A percentile compares a stretch with the other conserved stretches of the same genome.
Conservation (phyloP, 805 yeast species). For the Wickerhamiella sergipiensis region DNA sequence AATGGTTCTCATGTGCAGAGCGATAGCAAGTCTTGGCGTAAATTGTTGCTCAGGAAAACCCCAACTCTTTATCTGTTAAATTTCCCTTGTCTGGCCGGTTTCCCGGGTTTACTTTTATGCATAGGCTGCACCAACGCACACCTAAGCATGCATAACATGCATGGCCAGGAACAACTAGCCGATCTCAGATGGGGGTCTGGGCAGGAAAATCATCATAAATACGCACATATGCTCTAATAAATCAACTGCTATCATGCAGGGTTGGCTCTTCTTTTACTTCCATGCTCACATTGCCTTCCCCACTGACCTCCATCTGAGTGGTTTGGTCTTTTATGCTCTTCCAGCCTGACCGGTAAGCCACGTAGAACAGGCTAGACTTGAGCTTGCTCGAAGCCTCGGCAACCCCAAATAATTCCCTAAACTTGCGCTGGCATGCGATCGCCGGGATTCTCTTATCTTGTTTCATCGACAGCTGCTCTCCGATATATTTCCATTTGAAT, state of each 20-base stretch:
- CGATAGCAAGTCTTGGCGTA: background rate
- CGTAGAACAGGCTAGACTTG: slow-evolving; percentile 42
- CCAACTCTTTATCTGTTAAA: too few relatives aligned
- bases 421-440: slow-evolving; percentile 41
- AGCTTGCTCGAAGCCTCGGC: slow-evolving; percentile 35
- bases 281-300: background rate
- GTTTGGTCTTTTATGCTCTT: slow-evolving; percentile 10
- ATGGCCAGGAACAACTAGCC: background rate
- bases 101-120: background rate
- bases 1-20: too few relatives aligned
- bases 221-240: background rate
- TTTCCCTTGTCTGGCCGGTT: too few relatives aligned
- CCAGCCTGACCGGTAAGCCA: slow-evolving; percentile 37
- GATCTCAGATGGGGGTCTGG: background rate
- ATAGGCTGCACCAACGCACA: background rate
- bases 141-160: background rate
- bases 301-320: slow-evolving; percentile 6
- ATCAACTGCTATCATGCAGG: background rate
- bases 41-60: background rate
- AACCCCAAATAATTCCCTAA: slow-evolving; percentile 40
- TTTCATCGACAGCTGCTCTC: slow-evolving; percentile 24
- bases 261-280: background rate
- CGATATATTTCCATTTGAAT: slow-evolving; percentile 46
- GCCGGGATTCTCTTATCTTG: slow-evolving; percentile 34
- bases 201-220: background rate